Conservation (phyloP, 2,329 filamentous ascomycete genomes). For the Cercospora zeina region DNA sequence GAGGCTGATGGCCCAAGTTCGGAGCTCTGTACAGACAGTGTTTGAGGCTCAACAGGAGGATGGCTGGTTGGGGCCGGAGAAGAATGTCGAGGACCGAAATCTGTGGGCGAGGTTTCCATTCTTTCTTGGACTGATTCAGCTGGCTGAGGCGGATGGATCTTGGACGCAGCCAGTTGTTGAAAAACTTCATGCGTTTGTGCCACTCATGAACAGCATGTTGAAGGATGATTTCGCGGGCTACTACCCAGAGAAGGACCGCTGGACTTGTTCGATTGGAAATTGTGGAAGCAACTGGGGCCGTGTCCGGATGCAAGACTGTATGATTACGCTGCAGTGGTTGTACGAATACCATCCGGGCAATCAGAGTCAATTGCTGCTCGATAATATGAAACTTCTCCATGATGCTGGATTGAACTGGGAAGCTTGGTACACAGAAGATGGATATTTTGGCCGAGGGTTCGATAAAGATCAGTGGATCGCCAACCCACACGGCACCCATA, state of each 20-base stretch:
- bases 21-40: slow-evolving; percentile 49
- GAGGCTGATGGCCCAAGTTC: slow-evolving; percentile 54
- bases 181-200: slow-evolving; percentile 54
- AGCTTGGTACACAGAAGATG: slow-evolving; percentile 38
- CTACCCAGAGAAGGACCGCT: slow-evolving; percentile 33
- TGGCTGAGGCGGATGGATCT: slow-evolving; percentile 52
- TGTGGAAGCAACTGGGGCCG: slow-evolving; percentile 45
- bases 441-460: slow-evolving; percentile 33
- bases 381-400: slow-evolving; percentile 49
- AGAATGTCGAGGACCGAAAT: slow-evolving; percentile 29
- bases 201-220: slow-evolving; percentile 57
- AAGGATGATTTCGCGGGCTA: slow-evolving; percentile 55
- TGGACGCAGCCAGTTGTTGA: slow-evolving; percentile 50
- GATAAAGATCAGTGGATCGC: slow-evolving; percentile 31
- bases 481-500: background rate
- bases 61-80: slow-evolving; percentile 61
- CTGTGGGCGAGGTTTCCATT: slow-evolving; percentile 58
- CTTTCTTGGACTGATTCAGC: slow-evolving; percentile 54
- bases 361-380: slow-evolving; percentile 42
- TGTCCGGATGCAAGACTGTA: slow-evolving; percentile 48
- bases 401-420: slow-evolving; percentile 41
- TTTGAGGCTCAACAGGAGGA: slow-evolving; percentile 54
- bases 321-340: slow-evolving; percentile 52
- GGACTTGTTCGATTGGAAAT: slow-evolving; percentile 34
- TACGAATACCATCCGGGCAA: slow-evolving; percentile 48